Percentiles rank a stretch among this genome's conserved stretches.
Evolutionary conservation across 106 monocot genomes (phyloP).

Genomic region (Dendrobium chrysotoxum): DNA sequence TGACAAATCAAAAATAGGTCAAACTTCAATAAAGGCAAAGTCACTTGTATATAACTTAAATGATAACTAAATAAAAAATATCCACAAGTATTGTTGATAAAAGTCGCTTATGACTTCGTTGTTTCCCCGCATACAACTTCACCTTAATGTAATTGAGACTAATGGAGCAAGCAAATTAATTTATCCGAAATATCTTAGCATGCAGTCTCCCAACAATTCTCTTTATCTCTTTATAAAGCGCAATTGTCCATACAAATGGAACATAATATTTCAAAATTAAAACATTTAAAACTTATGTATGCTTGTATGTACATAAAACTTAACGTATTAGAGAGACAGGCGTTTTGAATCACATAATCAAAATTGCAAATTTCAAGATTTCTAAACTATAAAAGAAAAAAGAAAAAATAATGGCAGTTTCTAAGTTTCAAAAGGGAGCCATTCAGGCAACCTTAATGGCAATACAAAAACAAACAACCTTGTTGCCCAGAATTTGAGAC

Average conservation of each 20-base stretch:
- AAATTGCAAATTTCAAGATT: not conserved
- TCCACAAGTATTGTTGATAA: not conserved
- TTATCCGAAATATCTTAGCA: not conserved
- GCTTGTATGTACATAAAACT: not conserved
- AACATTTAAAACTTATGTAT: not conserved
- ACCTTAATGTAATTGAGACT: not conserved
- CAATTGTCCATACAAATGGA: not conserved
- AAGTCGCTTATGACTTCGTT: not conserved
- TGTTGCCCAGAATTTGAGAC: not conserved
- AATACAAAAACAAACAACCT: not conserved
- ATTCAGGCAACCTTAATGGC: not conserved
- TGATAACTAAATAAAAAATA: not conserved
- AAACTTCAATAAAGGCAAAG: not conserved
- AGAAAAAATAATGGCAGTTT: not conserved
- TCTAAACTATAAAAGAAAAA: not conserved
- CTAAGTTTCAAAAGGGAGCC: not conserved
- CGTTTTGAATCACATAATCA: not conserved
- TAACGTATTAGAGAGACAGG: not conserved
- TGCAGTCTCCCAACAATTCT: not conserved
- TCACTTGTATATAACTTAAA: no score
- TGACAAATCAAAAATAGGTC: not conserved
- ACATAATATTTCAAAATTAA: not conserved
- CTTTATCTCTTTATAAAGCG: no score
- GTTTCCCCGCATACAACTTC: not conserved
- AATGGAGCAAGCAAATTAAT: not conserved